Evolutionary conservation across 208 protist genomes (phyloP).

Genomic region (Borovskyia barvae): DNA sequence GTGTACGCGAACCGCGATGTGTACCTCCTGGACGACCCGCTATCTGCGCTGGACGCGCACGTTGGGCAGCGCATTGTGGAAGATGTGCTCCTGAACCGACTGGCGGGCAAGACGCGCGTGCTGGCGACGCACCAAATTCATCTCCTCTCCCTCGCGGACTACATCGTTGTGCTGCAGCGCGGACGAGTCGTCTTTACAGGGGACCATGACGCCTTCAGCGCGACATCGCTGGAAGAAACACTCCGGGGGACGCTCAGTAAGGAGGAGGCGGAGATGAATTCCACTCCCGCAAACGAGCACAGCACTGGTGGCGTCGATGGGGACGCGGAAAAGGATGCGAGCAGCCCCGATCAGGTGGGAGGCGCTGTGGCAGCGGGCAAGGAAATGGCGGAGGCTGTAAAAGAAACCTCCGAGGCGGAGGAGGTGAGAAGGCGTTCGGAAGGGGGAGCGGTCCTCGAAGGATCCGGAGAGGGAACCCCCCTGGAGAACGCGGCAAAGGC

Average conservation of each 20-base stretch:
- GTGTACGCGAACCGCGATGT: constrained; percentile 85
- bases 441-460: not conserved
- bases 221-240: constrained; percentile 19
- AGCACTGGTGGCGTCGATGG: no score
- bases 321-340: no score
- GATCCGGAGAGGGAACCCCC: not conserved
- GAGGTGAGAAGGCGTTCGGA: no score
- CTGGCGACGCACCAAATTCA: constrained; percentile 96
- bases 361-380: no score
- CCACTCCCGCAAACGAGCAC: no score
- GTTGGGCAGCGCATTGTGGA: constrained; percentile 57
- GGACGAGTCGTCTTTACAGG: constrained; percentile 55
- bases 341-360: no score
- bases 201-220: constrained; percentile 30
- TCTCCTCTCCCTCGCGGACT: constrained; percentile 70
- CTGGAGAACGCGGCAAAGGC: not conserved
- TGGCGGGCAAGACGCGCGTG: constrained; percentile 83
- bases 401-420: no score
- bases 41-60: constrained; percentile 91
- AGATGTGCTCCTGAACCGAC: constrained; percentile 45
- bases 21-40: constrained; percentile 92
- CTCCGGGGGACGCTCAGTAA: not conserved
- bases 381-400: no score
- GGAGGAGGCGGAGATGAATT: constrained; percentile 1
- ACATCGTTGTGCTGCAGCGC: constrained; percentile 80